Base-by-base conservation (phyloP, 306 rosid species). In the Ammopiptanthus mongolicus region DNA sequence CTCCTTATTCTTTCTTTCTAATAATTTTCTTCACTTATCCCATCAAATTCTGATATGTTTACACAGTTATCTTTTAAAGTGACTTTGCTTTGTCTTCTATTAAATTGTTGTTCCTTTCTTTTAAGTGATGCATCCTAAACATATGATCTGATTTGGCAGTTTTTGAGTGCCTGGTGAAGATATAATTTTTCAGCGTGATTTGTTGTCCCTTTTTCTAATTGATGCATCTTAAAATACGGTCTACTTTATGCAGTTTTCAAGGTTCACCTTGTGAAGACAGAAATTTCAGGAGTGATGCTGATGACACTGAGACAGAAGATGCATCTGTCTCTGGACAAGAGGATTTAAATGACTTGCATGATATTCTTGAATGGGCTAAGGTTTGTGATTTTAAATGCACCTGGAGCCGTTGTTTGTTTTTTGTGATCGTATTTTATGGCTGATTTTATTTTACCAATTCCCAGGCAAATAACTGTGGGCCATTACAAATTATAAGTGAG, bases 321-420 rank as follows among this genome's bases (percentile, higher is more conserved):
- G 89, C 97, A 31, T 90, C 99, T 71, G 51, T 86, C 86, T 96
- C 99, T 10, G 99, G 97, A 76, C 99, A 85, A 87, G 99, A 96
- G 37, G 98, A 96, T 79, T 80, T 92, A 72, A 85, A 78, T 76
- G 99, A 92, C 74, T 92, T 90, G 29, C 66, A 78, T 80, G 96
- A 87, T 75, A 92, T 96, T 81, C 93, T 96, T 81, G 93, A 92
- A 83, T 92, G 99, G 98, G 98, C 99, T 8, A 96, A 92, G 97
- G 99, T 96, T 65, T 80, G 78, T 37, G 65, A 19, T 64, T 78
- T 84, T 2, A 36, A 68, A 75, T 59, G 17, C 57, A 64, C 37
- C 37, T 22, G 59, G 11, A 39, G 37, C 57, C 74, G 14, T 17
- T 76, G 9, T 58, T 67, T 52, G 18, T 55, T 69, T 46, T 78